Conservation (phyloP, 148 eudicot species). For the Polygonum maritimum region DNA sequence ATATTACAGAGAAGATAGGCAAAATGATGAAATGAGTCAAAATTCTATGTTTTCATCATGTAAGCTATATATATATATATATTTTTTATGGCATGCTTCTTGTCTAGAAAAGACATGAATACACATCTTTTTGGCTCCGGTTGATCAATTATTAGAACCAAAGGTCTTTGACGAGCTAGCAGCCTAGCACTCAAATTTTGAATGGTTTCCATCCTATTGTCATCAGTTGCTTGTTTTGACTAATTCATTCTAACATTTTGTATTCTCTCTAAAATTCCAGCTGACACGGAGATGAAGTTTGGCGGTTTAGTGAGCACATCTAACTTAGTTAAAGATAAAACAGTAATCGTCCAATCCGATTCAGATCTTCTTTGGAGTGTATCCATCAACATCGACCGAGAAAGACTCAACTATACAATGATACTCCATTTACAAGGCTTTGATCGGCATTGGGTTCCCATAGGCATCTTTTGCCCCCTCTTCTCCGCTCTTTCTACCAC, state of each 20-base stretch:
- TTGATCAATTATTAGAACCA: background rate
- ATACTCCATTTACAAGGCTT: background rate
- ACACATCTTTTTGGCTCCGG: background rate
- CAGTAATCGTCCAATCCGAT: constrained; percentile 64
- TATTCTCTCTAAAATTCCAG: constrained; percentile 30
- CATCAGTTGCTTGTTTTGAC: background rate
- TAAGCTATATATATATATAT: background rate
- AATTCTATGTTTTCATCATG: background rate
- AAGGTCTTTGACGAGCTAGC: background rate
- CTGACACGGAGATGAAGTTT: constrained; percentile 66
- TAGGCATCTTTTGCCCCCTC: background rate
- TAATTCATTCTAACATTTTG: background rate
- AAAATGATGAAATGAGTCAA: background rate
- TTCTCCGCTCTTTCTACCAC: background rate
- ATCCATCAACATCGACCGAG: constrained; percentile 35
- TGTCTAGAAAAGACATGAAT: background rate
- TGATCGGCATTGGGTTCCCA: background rate
- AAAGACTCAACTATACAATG: background rate
- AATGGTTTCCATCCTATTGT: background rate
- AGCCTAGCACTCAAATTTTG: background rate
- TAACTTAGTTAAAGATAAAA: constrained; percentile 50
- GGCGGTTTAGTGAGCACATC: constrained; percentile 94
- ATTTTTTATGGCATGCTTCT: background rate
- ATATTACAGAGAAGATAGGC: background rate
- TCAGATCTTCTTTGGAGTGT: constrained; percentile 91